These are phyloP conservation scores for Puccinia triticina DNA, from an alignment of 1,284 basidiomycete species.

Conservation along the genomic window DNA sequence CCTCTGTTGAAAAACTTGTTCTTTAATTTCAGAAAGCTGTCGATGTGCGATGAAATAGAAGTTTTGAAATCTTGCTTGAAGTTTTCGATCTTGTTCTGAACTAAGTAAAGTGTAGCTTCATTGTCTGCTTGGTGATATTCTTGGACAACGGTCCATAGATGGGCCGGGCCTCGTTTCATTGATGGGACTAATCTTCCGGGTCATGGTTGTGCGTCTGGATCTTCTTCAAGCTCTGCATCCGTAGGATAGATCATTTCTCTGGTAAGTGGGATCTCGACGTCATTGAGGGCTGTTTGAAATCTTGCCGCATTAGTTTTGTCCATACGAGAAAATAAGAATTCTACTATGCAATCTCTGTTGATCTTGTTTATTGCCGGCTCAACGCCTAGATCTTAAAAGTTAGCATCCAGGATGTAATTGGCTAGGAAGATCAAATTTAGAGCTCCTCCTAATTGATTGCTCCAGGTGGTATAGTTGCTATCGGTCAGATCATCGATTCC, in stretches of 20 bases:
- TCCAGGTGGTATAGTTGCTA: background rate
- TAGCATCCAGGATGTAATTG: background rate
- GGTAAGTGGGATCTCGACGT: background rate
- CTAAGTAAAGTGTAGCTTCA: background rate
- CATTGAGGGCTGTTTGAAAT: background rate
- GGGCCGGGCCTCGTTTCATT: background rate
- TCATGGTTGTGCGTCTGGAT: background rate
- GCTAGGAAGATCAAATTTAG: background rate
- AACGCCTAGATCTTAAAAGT: background rate
- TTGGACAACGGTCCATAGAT: background rate
- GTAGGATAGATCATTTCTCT: background rate
- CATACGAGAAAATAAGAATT: background rate
- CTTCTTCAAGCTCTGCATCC: background rate
- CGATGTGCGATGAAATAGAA: background rate
- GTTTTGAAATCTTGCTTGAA: slow-evolving; percentile 5
- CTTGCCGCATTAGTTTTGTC: background rate
- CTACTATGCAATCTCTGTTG: background rate
- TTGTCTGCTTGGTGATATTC: background rate
- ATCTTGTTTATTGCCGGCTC: background rate
- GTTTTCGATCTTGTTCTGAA: background rate
- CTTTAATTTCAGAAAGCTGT: background rate
- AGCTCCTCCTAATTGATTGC: background rate
- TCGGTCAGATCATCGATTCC: background rate
- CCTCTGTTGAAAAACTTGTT: background rate
- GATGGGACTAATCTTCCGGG: background rate